phyloP scores from a whole-genome alignment of 164 flowering plant genomes.

The Piper longum region DNA sequence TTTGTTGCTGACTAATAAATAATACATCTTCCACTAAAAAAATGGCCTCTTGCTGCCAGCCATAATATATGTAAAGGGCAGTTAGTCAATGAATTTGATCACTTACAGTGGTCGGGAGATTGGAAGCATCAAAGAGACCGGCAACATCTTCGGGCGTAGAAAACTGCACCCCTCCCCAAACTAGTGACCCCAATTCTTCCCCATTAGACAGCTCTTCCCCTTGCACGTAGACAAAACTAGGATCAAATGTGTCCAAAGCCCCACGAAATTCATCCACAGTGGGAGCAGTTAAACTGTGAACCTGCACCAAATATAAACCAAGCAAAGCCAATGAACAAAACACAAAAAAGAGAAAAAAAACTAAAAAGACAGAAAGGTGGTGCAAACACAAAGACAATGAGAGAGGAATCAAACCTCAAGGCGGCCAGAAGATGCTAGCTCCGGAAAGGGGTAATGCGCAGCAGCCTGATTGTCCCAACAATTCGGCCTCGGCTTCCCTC shows the following conservation, averaged over 20 bases:
- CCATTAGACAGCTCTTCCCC: conserved; percentile 34
- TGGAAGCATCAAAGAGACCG: conserved; percentile 32
- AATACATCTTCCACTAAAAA: neutral
- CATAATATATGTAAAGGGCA: neutral
- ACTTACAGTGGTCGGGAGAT: conserved; percentile 61
- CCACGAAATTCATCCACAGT: conserved; percentile 39
- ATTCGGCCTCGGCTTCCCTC: neutral
- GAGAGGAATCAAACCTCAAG: conserved; percentile 39
- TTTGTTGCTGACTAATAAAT: neutral
- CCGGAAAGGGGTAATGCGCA: conserved; percentile 21
- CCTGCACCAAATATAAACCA: conserved; percentile 24
- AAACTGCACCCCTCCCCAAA: conserved; percentile 41
- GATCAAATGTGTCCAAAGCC: conserved; percentile 34
- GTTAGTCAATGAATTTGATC: neutral
- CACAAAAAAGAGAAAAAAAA: neutral
- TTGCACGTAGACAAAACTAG: conserved; percentile 57
- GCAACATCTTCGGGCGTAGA: conserved; percentile 37
- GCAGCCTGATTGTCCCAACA: neutral
- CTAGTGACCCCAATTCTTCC: conserved; percentile 45
- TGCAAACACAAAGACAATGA: neutral
- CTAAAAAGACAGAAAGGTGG: neutral
- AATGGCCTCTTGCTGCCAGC: neutral
- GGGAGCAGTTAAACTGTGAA: conserved; percentile 44
- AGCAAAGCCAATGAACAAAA: neutral
- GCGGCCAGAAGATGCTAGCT: conserved; percentile 58